Conservation (phyloP, 768 basidiomycete genomes). For the Mycena metata region DNA sequence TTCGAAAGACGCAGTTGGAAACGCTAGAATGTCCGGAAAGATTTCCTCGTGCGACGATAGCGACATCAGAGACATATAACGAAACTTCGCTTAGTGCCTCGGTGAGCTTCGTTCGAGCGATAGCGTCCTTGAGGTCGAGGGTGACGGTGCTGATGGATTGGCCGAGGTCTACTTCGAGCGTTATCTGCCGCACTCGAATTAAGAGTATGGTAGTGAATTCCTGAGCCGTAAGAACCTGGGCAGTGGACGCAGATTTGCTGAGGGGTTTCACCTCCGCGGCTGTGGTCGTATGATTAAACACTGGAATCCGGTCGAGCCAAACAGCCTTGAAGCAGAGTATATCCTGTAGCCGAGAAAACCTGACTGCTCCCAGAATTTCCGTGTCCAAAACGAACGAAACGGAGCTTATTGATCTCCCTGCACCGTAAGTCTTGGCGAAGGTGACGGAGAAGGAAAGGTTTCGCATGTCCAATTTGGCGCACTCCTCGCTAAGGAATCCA, state of each 20-base stretch:
- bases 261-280: conserved; percentile 43
- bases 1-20: conserved; percentile 82
- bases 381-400: conserved; percentile 88
- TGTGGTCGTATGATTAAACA: conserved; percentile 63
- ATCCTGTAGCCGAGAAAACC: conserved; percentile 91
- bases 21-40: conserved; percentile 77
- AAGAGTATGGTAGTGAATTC: conserved; percentile 74
- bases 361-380: conserved; percentile 82
- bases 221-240: conserved; percentile 46
- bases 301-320: conserved; percentile 90
- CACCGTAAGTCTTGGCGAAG: conserved; percentile 64
- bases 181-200: conserved; percentile 79
- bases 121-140: conserved; percentile 72
- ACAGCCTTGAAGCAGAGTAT: conserved; percentile 96
- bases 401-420: conserved; percentile 57
- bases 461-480: conserved; percentile 82
- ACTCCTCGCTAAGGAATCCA: conserved; percentile 87
- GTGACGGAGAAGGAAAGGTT: conserved; percentile 85
- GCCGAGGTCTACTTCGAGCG: conserved; percentile 85
- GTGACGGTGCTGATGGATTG: conserved; percentile 84
- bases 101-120: conserved; percentile 77
- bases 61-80: conserved; percentile 72
- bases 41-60: conserved; percentile 79
- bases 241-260: conserved; percentile 37
- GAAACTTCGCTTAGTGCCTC: conserved; percentile 74